phyloP scores from a whole-genome alignment of 2,329 filamentous ascomycete genomes.

The Trichoderma citrinoviride region DNA sequence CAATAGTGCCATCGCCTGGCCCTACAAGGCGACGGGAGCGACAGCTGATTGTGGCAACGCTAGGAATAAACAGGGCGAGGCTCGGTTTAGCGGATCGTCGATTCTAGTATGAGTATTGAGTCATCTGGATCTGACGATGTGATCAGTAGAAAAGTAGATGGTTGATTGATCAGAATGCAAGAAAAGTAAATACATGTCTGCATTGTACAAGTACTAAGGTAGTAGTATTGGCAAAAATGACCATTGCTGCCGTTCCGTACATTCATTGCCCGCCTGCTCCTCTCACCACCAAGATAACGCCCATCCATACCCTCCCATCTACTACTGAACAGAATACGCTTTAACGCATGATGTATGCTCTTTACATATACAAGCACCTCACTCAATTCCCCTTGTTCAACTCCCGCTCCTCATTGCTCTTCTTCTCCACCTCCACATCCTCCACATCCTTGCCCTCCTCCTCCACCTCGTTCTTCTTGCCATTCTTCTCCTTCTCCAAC shows the following conservation, averaged over 20 bases:
- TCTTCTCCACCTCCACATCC: constrained; percentile 36
- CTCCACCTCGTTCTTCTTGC: constrained; percentile 36
- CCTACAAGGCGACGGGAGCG: neutral
- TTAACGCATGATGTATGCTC: neutral
- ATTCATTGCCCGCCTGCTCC: neutral
- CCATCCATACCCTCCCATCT: constrained; percentile 32
- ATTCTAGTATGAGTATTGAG: constrained; percentile 28
- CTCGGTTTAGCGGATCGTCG: constrained; percentile 6
- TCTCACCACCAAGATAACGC: neutral
- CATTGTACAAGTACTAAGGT: neutral
- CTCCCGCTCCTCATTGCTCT: constrained; percentile 32
- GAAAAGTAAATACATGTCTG: neutral
- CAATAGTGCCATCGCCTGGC: neutral
- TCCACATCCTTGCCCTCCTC: constrained; percentile 38
- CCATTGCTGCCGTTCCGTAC: too few relatives aligned
- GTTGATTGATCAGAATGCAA: too few relatives aligned
- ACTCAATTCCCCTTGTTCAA: neutral
- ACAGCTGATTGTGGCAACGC: constrained; percentile 18
- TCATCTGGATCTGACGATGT: too few relatives aligned
- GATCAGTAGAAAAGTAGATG: too few relatives aligned
- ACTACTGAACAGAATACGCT: too few relatives aligned
- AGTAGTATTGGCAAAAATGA: neutral
- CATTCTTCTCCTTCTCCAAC: constrained; percentile 51
- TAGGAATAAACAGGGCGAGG: neutral
- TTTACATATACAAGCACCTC: neutral